Conservation (phyloP, 257 asterid genomes). For the Solanum verrucosum region DNA sequence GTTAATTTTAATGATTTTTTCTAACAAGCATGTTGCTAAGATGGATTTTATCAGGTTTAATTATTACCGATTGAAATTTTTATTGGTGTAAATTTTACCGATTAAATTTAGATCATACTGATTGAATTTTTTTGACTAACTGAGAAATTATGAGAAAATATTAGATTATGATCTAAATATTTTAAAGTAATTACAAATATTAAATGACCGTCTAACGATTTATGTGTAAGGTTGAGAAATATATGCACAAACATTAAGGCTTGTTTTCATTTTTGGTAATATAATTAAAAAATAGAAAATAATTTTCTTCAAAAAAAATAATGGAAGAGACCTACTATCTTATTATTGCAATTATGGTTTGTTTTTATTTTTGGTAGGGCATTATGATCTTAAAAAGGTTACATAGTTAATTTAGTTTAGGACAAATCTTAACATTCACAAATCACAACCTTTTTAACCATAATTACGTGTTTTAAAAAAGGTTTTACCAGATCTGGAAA, state of each 20-base stretch:
- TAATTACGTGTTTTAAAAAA: background rate
- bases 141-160: background rate
- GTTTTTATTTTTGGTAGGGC: background rate
- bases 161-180: no score
- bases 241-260: no score
- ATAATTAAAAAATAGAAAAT: background rate
- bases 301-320: background rate
- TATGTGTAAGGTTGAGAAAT: background rate
- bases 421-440: background rate
- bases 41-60: background rate
- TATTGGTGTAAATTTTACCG: no score
- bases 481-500: background rate
- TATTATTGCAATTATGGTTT: background rate
- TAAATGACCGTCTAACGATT: background rate
- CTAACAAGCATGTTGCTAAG: background rate
- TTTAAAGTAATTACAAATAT: background rate
- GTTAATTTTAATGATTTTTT: background rate
- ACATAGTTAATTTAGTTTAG: background rate
- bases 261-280: background rate
- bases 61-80: background rate
- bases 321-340: background rate
- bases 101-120: no score
- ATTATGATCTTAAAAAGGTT: background rate
- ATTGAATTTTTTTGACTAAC: background rate
- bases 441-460: background rate